Conservation (phyloP, 2,329 filamentous ascomycete genomes). For the Sporothrix curviconia region DNA sequence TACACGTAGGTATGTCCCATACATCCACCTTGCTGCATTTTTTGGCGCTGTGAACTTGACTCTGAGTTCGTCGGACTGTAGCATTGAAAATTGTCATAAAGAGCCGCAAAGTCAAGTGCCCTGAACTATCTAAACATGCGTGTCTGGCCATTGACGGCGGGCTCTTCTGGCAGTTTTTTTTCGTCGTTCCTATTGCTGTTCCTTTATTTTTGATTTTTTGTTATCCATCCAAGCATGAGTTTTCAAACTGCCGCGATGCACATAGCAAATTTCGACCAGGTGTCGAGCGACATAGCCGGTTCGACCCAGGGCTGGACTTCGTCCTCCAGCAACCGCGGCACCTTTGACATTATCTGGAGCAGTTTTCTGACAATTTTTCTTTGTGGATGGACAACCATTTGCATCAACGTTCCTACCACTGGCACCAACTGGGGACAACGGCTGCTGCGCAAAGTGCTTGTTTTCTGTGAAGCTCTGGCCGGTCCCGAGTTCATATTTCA, state of each 20-base stretch:
- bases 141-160: no score
- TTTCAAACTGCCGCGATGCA: neutral
- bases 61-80: no score
- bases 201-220: no score
- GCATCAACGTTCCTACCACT: constrained; percentile 30
- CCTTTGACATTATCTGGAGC: constrained; percentile 34
- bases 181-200: no score
- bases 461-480: constrained; percentile 29
- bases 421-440: constrained; percentile 20
- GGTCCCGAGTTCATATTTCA: constrained; percentile 33
- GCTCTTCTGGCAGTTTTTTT: no score
- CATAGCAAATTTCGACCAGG: neutral
- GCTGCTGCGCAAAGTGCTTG: constrained; percentile 23
- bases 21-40: no score
- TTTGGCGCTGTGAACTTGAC: no score
- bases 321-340: constrained; percentile 28
- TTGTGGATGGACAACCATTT: constrained; percentile 35
- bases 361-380: constrained; percentile 36
- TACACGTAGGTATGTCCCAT: no score
- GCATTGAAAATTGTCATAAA: no score
- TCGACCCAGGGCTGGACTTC: constrained; percentile 6
- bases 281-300: neutral
- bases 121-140: no score
- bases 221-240: no score
- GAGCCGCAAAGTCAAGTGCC: no score